Base-by-base conservation (phyloP, 805 yeast species). In the Candida verbasci region DNA sequence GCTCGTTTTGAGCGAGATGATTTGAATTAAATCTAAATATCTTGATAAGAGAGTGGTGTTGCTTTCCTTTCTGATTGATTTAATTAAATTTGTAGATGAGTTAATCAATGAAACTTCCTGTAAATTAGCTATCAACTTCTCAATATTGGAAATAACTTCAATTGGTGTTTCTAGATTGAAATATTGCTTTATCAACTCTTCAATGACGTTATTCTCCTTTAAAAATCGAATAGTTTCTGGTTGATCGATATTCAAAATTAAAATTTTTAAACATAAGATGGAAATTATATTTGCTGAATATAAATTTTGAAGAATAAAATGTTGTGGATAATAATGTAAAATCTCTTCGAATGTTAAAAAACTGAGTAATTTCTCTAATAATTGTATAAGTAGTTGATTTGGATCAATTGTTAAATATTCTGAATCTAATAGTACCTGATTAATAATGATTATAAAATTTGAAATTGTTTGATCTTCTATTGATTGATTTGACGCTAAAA, bases 41-140 rank as follows among this genome's bases (percentile, higher is more conserved):
- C 60, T 34, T 3, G 55, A 44, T 12, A 45, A 20, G 12, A 53
- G 35, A 9, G 48, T 47, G 5, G 58, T 34, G 18, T 49, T 41
- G 17, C 31, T 29, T 9, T 24, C 25, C 5, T 25, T 17, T 29
- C 48, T 44, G 6, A 37, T 39, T 12, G 27, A 21, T 9, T 32
- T 15, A 29, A 44, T 49, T 3, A 44, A 29, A 7, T 37, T 17
- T 5, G 22, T 20, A 3, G 27, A n/a, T 30, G 39, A 12, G 10
- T 15, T 18, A 24, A 40, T 35, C 10, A 27, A 20, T 1, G 11
- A 14, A 16, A 23, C 21, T 1, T 30, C 36, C 4, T 29, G 14
- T n/a, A 41, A 9, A 9, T 12, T 21, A 3, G 22, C 7, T 15
- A 37, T 28, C 21, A 43, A 25, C 9, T 15, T 7, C 31, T 48